Evolutionary conservation across 768 basidiomycete genomes (phyloP), one percentile per base, ranked within the genome.

Genomic region (Fomitopsis serialis): DNA sequence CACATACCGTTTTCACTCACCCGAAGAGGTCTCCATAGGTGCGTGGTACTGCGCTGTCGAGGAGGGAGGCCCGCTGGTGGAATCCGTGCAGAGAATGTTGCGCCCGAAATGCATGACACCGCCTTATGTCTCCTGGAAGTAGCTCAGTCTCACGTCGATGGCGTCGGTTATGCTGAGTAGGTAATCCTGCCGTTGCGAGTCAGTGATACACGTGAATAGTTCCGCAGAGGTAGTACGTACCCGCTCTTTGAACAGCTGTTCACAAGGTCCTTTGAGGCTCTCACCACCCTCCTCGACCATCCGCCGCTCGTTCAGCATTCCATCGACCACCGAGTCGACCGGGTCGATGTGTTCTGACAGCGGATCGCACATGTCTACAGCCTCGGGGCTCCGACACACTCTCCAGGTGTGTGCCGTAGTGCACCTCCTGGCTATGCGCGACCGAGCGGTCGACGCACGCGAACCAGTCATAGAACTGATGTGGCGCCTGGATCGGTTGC

Each of bases 391-490:
- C 81, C 2, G 82, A 75, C 13, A 98, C 81, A 55, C 80, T 82
- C 11, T 82, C 81, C 19, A 95, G n/a, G 79, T 98, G 90, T 0
- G 85, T 82, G 23, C 92, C 79, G 67, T 97, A 98, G 65, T 94
- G 87, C 5, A 91, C 84, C 63, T 98, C 96, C 63, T 98, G 96
- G 54, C 89, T 89, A 62, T 93, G 92, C 8, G 93, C 88, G 35
- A 97, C 91, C 2, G 89, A 88, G 15, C 88, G 78, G 58, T 97
- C 94, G 50, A 99, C 84, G 37, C 89, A 77, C 3, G 91, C 78
- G 68, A 94, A 96, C 87, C 94, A 97, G 71, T 98, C 96, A 65
- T 95, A 92, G 70, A 99, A 96, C 60, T 98, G 93, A 61, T 98
- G 92, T 1, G 94, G 87, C 0, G 93, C 95, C 57, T 87, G 81